These are phyloP conservation scores for Acephala macrosclerotiorum DNA, from an alignment of 2,329 filamentous ascomycete species.

Conservation along the genomic window DNA sequence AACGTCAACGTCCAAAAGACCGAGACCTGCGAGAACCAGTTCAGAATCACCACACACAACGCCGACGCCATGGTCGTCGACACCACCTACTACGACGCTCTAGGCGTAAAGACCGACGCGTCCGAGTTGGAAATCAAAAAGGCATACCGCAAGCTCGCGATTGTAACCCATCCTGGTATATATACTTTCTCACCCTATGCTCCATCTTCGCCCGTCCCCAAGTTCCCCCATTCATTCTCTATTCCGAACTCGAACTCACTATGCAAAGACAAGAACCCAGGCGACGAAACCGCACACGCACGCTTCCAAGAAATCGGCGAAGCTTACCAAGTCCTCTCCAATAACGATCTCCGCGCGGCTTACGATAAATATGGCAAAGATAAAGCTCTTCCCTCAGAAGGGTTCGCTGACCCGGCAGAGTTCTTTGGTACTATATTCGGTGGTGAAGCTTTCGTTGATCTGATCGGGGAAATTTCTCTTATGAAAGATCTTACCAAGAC, in stretches of 20 bases:
- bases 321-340: conserved; percentile 82
- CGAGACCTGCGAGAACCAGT: neutral
- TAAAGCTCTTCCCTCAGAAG: conserved; percentile 85
- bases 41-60: neutral
- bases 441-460: conserved; percentile 92
- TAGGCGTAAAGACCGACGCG: conserved; percentile 85
- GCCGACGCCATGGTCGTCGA: conserved; percentile 26
- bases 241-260: conserved; percentile 6
- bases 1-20: no score
- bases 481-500: conserved; percentile 99
- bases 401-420: conserved; percentile 94
- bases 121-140: conserved; percentile 96
- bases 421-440: conserved; percentile 99
- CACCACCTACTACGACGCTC: conserved; percentile 64
- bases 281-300: conserved; percentile 90
- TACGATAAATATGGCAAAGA: conserved; percentile 99
- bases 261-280: conserved; percentile 88
- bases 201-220: neutral
- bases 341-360: conserved; percentile 83
- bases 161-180: conserved; percentile 74
- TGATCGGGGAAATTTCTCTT: conserved; percentile 96
- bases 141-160: conserved; percentile 93
- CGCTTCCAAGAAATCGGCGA: conserved; percentile 90
- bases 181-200: conserved; percentile 6
- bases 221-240: neutral